A percentile compares a stretch with the other conserved stretches of the same genome.
Conservation (phyloP, 371 early-diverging fungal genomes). For the Amoeboaphelidium protococcarum region DNA sequence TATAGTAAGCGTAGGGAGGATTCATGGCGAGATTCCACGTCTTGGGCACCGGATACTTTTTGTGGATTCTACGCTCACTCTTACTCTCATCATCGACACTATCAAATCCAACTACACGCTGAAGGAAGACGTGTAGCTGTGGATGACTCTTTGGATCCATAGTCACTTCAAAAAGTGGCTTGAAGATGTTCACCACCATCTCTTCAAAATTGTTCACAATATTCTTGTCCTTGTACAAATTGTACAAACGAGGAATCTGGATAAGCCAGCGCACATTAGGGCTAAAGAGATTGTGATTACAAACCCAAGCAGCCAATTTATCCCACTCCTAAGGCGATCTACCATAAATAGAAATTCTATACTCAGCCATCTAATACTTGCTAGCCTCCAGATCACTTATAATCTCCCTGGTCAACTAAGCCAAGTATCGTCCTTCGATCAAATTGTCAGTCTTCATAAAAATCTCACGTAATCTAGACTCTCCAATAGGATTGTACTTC, state of each 20-base stretch:
- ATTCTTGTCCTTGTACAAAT: conserved; percentile 47
- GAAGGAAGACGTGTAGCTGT: conserved; percentile 70
- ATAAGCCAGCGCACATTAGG: conserved; percentile 88
- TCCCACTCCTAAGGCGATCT: conserved; percentile 62
- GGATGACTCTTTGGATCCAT: conserved; percentile 52
- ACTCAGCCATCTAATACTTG: conserved; percentile 13
- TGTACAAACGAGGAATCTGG: conserved; percentile 86
- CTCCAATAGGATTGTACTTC: conserved; percentile 84
- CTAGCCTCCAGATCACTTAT: conserved; percentile 74
- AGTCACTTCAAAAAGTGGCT: conserved; percentile 82
- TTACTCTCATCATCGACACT: conserved; percentile 94
- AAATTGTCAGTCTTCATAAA: conserved; percentile 91
- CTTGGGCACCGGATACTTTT: conserved; percentile 59
- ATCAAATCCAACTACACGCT: conserved; percentile 88
- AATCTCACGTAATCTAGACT: conserved; percentile 39
- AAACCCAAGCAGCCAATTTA: conserved; percentile 48
- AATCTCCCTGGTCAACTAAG: conserved; percentile 89
- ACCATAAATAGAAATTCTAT: conserved; percentile 11
- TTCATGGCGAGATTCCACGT: conserved; percentile 49
- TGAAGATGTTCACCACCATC: conserved; percentile 58
- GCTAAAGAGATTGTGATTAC: conserved; percentile 69
- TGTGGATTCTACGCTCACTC: conserved; percentile 48
- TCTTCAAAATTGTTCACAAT: conserved; percentile 49
- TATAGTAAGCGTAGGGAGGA: conserved; percentile 93
- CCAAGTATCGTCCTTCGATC: conserved; percentile 68